phyloP scores from a whole-genome alignment of 148 eudicot genomes.

The Rhododendron williamsianum region DNA sequence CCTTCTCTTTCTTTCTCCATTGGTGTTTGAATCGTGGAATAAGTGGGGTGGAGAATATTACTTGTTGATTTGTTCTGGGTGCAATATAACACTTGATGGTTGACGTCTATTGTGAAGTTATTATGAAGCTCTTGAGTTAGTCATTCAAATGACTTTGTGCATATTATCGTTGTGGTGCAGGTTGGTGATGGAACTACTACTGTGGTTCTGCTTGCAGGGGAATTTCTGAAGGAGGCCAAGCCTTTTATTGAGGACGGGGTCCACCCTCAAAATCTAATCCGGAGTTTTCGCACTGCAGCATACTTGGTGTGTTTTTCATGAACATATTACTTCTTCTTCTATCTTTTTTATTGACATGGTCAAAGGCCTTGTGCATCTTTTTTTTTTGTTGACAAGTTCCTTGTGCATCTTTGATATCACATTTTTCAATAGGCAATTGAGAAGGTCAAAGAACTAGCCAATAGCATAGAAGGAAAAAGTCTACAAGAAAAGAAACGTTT shows the following conservation, averaged over 20 bases:
- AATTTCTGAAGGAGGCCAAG: constrained; percentile 89
- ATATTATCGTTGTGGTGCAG: constrained; percentile 24
- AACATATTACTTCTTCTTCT: not conserved
- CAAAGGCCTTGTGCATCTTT: not conserved
- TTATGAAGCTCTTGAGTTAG: not conserved
- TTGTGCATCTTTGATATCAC: not conserved
- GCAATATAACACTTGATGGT: not conserved
- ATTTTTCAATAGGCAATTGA: constrained; percentile 55
- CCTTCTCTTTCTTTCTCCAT: not conserved
- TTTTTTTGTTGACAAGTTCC: no score
- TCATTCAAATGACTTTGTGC: not conserved
- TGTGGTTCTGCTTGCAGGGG: constrained; percentile 89
- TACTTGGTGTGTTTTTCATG: constrained; percentile 42
- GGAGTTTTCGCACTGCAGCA: constrained; percentile 76
- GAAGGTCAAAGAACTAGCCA: constrained; percentile 83
- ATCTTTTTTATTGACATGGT: not conserved
- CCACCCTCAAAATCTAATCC: constrained; percentile 88
- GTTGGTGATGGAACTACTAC: constrained; percentile 99
- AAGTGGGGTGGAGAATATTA: not conserved
- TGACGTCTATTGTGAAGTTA: not conserved
- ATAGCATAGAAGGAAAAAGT: constrained; percentile 91
- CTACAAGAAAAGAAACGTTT: constrained; percentile 79
- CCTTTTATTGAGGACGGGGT: constrained; percentile 97
- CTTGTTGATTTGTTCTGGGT: not conserved
- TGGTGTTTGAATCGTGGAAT: not conserved